Conservation (phyloP, 2,329 filamentous ascomycete genomes). For the Rhexocercosporidium sp. region DNA sequence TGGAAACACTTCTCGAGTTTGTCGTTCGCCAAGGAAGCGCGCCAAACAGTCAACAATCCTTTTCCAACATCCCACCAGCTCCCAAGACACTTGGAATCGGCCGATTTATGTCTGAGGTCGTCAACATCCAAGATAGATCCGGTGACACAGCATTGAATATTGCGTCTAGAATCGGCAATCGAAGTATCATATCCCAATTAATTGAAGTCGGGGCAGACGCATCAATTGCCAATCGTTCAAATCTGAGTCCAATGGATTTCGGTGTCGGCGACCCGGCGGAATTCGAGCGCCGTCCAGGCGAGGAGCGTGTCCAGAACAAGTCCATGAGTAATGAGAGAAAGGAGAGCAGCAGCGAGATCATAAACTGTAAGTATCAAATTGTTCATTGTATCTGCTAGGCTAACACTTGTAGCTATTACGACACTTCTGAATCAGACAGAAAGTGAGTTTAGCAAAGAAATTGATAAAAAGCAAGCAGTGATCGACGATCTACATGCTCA, state of each 20-base stretch:
- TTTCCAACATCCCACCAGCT: slow-evolving; percentile 34
- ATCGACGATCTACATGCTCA: slow-evolving; percentile 83
- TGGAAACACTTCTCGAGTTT: slow-evolving; percentile 93
- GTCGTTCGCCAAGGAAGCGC: slow-evolving; percentile 83
- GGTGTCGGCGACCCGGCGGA: slow-evolving; percentile 74
- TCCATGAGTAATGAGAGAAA: slow-evolving; percentile 59
- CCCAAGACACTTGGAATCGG: slow-evolving; percentile 73
- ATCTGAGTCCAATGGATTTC: slow-evolving; percentile 90
- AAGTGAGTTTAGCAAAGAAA: slow-evolving; percentile 77
- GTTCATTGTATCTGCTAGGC: slow-evolving; percentile 16
- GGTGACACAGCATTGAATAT: slow-evolving; percentile 96
- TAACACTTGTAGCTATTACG: slow-evolving; percentile 70
- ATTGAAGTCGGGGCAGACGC: slow-evolving; percentile 94
- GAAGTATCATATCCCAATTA: slow-evolving; percentile 94
- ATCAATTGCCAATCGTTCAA: slow-evolving; percentile 88
- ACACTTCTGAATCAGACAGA: slow-evolving; percentile 81
- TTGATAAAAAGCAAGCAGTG: slow-evolving; percentile 81
- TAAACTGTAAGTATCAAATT: slow-evolving; percentile 66
- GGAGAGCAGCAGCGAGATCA: slow-evolving; percentile 80
- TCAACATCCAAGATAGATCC: slow-evolving; percentile 91
- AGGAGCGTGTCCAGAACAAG: slow-evolving; percentile 53
- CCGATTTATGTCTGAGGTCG: slow-evolving; percentile 95
- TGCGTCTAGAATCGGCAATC: slow-evolving; percentile 89
- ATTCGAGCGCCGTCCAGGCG: slow-evolving; percentile 48
- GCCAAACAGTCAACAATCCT: slow-evolving; percentile 56